These are phyloP conservation scores for Nicotiana otophora DNA, from an alignment of 257 asterid species.

Conservation along the genomic window DNA sequence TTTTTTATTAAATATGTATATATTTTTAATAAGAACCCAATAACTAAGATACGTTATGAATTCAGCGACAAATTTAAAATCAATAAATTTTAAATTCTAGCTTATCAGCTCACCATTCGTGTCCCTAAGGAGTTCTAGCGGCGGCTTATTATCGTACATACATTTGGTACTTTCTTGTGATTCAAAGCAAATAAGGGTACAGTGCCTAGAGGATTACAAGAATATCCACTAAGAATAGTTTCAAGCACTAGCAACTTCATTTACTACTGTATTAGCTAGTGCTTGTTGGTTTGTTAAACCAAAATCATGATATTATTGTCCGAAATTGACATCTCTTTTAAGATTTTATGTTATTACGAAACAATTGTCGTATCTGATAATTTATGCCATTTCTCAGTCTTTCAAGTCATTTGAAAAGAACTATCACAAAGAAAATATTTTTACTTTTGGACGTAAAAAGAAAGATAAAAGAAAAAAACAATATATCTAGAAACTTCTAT, in stretches of 20 bases:
- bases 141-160: neutral
- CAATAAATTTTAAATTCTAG: no score
- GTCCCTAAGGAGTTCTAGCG: neutral
- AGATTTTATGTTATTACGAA: no score
- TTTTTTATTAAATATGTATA: no score
- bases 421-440: neutral
- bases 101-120: neutral
- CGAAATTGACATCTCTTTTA: no score
- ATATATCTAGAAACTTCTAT: neutral
- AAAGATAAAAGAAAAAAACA: neutral
- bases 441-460: neutral
- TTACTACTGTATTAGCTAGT: neutral
- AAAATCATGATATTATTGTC: neutral
- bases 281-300: neutral
- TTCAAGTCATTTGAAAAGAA: no score
- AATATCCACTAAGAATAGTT: slow-evolving; percentile 4
- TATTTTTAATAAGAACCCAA: no score
- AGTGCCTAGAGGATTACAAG: neutral
- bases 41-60: no score
- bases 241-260: neutral
- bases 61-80: no score
- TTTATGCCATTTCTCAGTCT: no score
- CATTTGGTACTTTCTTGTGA: neutral
- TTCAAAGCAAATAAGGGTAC: neutral
- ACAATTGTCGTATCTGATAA: no score